Base-by-base conservation (phyloP, 139 green algal genomes). In the Zygnema circumcarinatum region DNA sequence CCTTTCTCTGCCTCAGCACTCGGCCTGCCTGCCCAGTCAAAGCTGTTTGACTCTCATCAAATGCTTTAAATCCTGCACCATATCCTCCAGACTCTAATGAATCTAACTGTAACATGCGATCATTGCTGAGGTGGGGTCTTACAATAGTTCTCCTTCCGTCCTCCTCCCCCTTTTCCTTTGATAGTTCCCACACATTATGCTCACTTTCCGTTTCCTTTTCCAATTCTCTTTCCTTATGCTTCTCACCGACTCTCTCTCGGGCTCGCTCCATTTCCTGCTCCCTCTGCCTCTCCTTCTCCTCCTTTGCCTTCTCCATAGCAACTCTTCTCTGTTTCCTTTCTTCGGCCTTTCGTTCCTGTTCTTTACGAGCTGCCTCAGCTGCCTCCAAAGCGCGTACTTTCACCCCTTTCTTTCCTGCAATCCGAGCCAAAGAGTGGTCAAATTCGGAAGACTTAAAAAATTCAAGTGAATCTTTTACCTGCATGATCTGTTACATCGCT, bases 381-480 rank as follows among this genome's bases (percentile, higher is more conserved):
- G 79, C 79, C 31, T 86, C 79, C 3, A 86, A 67, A 39, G 79
- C 79, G 21, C 3, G 32, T 21, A 86, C 79, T 52, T 83, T 83
- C 16, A 11, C 76, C 3, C 47, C 47, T 52, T 76, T 73, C 76
- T 83, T 83, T 38, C 76, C 76, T 81, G 41, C 40, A 83, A 52
- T 38, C 7, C 7, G 16, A 62, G 16, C 7, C 7, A 7, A 16
- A 62, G 16, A 62, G n/a, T n/a, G 16, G 31, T 79, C 20, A n/a
- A n/a, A n/a, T n/a, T n/a, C n/a, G n/a, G n/a, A n/a, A n/a, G n/a
- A n/a, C n/a, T n/a, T n/a, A n/a, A n/a, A n/a, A n/a, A n/a, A n/a
- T n/a, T n/a, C n/a, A n/a, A n/a, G n/a, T n/a, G n/a, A n/a, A n/a
- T 79, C 76, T 42, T 42, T 84, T 42, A 16, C 79, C 76, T 11